Evolutionary conservation across 225 moss, liverwort and hornwort species (phyloP).

Genomic region (Thuidium tamariscinum): DNA sequence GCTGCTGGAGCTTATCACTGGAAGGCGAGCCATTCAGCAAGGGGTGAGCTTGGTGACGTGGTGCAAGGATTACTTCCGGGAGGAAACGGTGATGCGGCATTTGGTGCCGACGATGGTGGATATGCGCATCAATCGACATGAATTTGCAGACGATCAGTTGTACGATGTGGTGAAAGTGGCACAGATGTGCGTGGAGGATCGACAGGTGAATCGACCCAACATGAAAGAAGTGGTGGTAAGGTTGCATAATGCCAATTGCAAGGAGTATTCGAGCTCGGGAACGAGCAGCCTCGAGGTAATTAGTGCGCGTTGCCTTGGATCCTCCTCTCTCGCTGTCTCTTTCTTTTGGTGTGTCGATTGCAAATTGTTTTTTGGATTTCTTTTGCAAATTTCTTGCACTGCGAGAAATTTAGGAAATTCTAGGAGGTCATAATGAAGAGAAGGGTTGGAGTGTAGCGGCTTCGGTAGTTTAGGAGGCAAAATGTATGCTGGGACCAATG

Average conservation of each 20-base stretch:
- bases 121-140: conserved; percentile 9
- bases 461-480: background rate
- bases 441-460: background rate
- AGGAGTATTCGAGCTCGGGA: conserved; percentile 31
- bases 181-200: conserved; percentile 42
- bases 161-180: conserved; percentile 36
- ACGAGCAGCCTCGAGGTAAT: conserved; percentile 20
- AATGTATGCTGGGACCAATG: background rate
- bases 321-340: background rate
- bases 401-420: too few relatives aligned
- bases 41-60: conserved; percentile 26
- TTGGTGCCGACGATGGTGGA: conserved; percentile 46
- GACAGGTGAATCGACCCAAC: conserved; percentile 32
- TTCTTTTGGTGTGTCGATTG: too few relatives aligned
- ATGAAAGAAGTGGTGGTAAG: conserved; percentile 48
- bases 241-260: conserved; percentile 41
- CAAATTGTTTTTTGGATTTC: background rate
- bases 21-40: conserved; percentile 46
- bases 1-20: conserved; percentile 64
- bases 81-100: conserved; percentile 36
- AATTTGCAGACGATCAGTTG: conserved; percentile 24
- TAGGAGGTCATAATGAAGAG: background rate
- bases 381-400: background rate
- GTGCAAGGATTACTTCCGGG: conserved; percentile 27
- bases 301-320: background rate